phyloP scores from a whole-genome alignment of 768 basidiomycete genomes.

The Xanthoconium stramineum region DNA sequence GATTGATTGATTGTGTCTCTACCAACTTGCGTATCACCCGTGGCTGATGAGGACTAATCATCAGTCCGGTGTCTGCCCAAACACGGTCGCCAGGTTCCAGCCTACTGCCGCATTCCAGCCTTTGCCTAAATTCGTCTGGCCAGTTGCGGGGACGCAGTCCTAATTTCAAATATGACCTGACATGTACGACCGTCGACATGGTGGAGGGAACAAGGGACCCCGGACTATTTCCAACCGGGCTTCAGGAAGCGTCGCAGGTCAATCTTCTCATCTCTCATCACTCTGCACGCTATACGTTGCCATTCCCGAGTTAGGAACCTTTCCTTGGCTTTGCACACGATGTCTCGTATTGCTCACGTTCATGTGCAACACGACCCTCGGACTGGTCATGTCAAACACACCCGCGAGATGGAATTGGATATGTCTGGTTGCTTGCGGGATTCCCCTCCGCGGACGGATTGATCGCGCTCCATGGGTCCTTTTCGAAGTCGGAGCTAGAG shows the following conservation, averaged over 20 bases:
- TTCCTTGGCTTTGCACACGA: slow-evolving; percentile 15
- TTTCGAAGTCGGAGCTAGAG: slow-evolving; percentile 14
- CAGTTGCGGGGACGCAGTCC: slow-evolving; percentile 16
- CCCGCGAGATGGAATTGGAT: slow-evolving; percentile 4
- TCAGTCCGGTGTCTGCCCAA: slow-evolving; percentile 6
- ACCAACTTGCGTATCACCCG: slow-evolving; percentile 6
- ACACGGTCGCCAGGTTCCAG: slow-evolving; percentile 22
- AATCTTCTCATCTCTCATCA: slow-evolving; percentile 21
- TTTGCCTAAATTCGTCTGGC: slow-evolving; percentile 15
- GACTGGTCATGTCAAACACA: slow-evolving; percentile 13
- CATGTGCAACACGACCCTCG: slow-evolving; percentile 16
- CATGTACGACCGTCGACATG: slow-evolving; percentile 11
- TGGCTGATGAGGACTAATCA: slow-evolving; percentile 4
- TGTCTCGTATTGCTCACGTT: slow-evolving; percentile 18
- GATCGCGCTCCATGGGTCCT: slow-evolving; percentile 12
- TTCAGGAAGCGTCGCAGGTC: slow-evolving; percentile 10
- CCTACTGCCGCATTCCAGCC: slow-evolving; percentile 18
- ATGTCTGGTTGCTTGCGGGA: slow-evolving; percentile 2
- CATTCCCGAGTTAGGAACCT: slow-evolving; percentile 17
- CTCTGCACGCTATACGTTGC: slow-evolving; percentile 21
- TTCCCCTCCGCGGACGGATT: slow-evolving; percentile 26
- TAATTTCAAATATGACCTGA: slow-evolving; percentile 17
- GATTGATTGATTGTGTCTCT: slow-evolving; percentile 17
- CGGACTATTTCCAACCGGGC: slow-evolving; percentile 3
- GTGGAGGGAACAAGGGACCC: slow-evolving; percentile 10